These are phyloP conservation scores for Dendryphion nanum DNA, from an alignment of 2,329 filamentous ascomycete species.

Conservation along the genomic window DNA sequence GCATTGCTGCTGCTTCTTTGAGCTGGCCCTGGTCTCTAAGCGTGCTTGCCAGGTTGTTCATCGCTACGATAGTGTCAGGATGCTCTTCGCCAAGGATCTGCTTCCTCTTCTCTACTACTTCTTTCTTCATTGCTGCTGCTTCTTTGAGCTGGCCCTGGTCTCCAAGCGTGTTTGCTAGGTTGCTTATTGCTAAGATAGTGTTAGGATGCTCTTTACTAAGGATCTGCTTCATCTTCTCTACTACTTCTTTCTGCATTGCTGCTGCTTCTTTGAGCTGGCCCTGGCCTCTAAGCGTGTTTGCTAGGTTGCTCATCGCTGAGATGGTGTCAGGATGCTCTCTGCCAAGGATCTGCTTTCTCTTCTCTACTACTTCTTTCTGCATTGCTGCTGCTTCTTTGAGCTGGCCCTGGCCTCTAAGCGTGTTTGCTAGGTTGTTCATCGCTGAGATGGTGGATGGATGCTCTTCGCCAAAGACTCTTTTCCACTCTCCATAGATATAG, in stretches of 20 bases:
- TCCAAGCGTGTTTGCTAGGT: slow-evolving; percentile 7
- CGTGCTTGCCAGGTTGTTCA: neutral
- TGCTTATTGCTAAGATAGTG: slow-evolving; percentile 8
- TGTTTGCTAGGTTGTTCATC: neutral
- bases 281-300: neutral
- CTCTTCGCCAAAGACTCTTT: neutral
- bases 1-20: neutral
- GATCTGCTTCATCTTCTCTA: slow-evolving; percentile 2
- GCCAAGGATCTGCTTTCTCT: neutral
- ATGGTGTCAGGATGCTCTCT: neutral
- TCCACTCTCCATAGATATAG: neutral
- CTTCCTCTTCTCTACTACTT: slow-evolving; percentile 5
- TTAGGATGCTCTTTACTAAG: slow-evolving; percentile 10
- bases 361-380: neutral
- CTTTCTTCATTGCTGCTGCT: slow-evolving; percentile 3
- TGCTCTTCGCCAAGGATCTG: slow-evolving; percentile 8
- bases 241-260: neutral
- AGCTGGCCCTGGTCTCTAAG: neutral
- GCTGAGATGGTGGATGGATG: neutral
- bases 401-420: neutral
- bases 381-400: neutral
- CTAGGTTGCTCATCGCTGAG: neutral
- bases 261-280: slow-evolving; percentile 1
- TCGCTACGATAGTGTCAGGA: slow-evolving; percentile 2
- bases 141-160: slow-evolving; percentile 5